Conservation (phyloP, 2,329 filamentous ascomycete species). For the Ophiostoma novo-ulmi region DNA sequence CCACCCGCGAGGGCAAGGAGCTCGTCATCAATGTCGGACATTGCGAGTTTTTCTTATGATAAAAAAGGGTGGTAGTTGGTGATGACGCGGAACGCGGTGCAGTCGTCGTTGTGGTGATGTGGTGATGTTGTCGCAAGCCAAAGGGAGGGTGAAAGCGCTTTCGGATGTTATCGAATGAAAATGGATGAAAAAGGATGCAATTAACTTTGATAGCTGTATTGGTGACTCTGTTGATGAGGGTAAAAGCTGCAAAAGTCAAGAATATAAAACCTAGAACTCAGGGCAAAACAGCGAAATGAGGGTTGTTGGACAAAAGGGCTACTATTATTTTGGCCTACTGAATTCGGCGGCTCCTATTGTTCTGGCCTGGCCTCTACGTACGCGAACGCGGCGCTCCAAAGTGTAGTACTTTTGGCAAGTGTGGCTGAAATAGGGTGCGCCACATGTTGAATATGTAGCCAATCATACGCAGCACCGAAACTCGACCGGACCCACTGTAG, state of each 20-base stretch:
- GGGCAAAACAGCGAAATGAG: background rate
- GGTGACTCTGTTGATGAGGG: background rate
- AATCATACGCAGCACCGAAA: background rate
- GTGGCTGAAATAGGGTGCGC: slow-evolving; percentile 6
- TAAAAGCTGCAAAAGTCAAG: background rate
- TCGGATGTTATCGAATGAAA: background rate
- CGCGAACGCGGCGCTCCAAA: slow-evolving; percentile 5
- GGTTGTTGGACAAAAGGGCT: background rate
- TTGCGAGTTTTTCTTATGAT: slow-evolving; percentile 39
- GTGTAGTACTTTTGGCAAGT: background rate
- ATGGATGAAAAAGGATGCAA: background rate
- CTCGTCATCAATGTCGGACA: slow-evolving; percentile 91
- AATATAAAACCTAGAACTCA: background rate
- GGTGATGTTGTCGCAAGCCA: slow-evolving; percentile 1
- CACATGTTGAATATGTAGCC: background rate
- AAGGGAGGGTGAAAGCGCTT: background rate
- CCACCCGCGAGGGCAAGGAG: slow-evolving; percentile 88
- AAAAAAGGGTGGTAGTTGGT: background rate
- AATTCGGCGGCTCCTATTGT: slow-evolving; percentile 9
- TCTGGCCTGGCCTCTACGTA: slow-evolving; percentile 9
- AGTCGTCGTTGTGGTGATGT: background rate
- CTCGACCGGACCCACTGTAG: slow-evolving; percentile 1
- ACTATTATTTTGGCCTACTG: background rate
- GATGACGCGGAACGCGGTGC: background rate
- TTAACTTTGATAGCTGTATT: background rate